Base-by-base conservation (phyloP, 805 yeast genomes). In the Hanseniaspora mollemarum region DNA sequence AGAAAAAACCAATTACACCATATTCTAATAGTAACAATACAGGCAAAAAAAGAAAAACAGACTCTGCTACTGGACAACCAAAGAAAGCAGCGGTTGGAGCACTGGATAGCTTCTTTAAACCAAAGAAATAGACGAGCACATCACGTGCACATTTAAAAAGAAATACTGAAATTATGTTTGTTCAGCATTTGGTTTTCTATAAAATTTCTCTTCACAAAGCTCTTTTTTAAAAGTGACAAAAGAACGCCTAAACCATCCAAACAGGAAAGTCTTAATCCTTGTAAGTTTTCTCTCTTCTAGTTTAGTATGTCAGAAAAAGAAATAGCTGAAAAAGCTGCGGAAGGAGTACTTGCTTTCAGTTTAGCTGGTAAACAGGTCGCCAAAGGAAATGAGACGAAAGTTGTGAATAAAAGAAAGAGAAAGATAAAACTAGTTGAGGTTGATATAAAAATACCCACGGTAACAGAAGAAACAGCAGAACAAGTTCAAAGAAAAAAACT, bases 341-440 rank as follows among this genome's bases (percentile, higher is more conserved):
- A n/a, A n/a, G n/a, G n/a, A n/a, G n/a, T n/a, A n/a, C n/a, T n/a
- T n/a, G n/a, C n/a, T n/a, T n/a, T n/a, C n/a, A n/a, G n/a, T n/a
- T n/a, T n/a, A n/a, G n/a, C n/a, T n/a, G n/a, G n/a, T n/a, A n/a
- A n/a, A n/a, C n/a, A n/a, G n/a, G n/a, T n/a, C n/a, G n/a, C n/a
- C n/a, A n/a, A n/a, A n/a, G n/a, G n/a, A n/a, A n/a, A n/a, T n/a
- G n/a, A n/a, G n/a, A n/a, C n/a, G n/a, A n/a, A n/a, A n/a, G n/a
- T n/a, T n/a, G n/a, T n/a, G n/a, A n/a, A n/a, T 6, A 46, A 46
- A 39, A 46, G 32, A 21, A 46, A 46, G 32, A 38, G 50, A 18
- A 46, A 46, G 19, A 18, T 46, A 19, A 46, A 46, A 5, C 43
- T 46, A 6, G 43, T 46, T n/a, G 50, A 46, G 22, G 50, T 46